Conservation (phyloP, 257 asterid genomes). For the Parsonsia alboflavescens region DNA sequence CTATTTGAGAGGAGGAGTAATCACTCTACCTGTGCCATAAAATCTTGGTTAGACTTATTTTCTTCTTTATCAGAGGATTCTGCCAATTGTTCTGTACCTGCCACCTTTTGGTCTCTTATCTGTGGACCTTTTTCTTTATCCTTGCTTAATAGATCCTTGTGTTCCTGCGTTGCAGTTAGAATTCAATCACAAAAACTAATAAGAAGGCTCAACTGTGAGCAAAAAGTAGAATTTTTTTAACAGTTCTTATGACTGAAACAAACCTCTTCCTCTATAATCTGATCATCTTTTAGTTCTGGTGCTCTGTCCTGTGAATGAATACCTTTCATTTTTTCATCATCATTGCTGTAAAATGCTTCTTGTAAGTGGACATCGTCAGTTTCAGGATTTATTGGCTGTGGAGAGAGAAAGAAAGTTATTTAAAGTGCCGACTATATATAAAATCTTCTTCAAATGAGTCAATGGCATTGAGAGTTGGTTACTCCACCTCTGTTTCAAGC, state of each 20-base stretch:
- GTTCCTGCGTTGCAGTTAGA: background rate
- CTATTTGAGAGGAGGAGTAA: background rate
- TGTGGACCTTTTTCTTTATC: background rate
- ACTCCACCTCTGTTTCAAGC: conserved; percentile 2
- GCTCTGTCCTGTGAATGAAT: background rate
- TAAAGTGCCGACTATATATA: background rate
- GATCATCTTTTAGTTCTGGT: background rate
- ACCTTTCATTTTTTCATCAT: conserved; percentile 5
- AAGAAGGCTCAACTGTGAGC: background rate
- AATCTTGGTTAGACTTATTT: background rate
- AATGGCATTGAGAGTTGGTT: background rate
- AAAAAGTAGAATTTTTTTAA: background rate
- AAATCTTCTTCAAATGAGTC: background rate
- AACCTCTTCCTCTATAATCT: background rate
- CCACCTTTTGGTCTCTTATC: background rate
- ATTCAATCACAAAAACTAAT: background rate
- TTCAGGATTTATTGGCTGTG: conserved; percentile 18
- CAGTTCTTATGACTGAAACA: background rate
- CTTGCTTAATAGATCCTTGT: background rate
- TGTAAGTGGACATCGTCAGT: background rate
- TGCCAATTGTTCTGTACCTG: background rate
- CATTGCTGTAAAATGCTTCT: conserved; percentile 8
- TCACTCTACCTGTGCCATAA: background rate
- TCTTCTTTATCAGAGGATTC: background rate
- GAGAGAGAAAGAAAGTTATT: background rate